These are phyloP conservation scores for Lactarius vividus DNA, from an alignment of 768 basidiomycete genomes.

Conservation along the genomic window DNA sequence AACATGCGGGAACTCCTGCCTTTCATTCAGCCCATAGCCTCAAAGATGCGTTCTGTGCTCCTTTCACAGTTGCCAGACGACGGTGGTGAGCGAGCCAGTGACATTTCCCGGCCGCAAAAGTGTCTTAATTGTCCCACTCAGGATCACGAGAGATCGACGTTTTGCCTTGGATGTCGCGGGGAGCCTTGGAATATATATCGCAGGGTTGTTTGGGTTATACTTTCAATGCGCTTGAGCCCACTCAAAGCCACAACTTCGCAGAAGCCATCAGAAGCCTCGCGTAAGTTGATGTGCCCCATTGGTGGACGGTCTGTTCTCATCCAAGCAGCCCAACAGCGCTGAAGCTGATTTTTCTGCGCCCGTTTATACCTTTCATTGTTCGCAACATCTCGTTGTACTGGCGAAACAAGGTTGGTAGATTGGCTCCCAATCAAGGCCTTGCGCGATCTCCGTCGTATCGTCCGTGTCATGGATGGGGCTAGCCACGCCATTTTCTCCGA, in stretches of 20 bases:
- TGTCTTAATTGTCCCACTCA: constrained; percentile 10
- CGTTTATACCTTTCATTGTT: constrained; percentile 32
- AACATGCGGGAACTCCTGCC: constrained; percentile 29
- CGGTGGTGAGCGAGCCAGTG: constrained; percentile 12
- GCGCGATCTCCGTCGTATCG: constrained; percentile 32
- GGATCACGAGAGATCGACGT: constrained; percentile 36
- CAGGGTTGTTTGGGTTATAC: constrained; percentile 37
- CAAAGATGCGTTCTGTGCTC: constrained; percentile 30
- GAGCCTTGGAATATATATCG: constrained; percentile 39
- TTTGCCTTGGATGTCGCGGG: constrained; percentile 36
- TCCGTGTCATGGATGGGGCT: constrained; percentile 34
- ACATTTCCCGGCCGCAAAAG: background rate
- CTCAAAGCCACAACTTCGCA: constrained; percentile 33
- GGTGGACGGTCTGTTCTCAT: background rate
- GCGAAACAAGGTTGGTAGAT: constrained; percentile 35
- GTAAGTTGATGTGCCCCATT: constrained; percentile 29
- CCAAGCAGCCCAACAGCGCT: background rate
- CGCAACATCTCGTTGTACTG: constrained; percentile 31
- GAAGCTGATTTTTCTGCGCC: background rate
- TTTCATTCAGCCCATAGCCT: constrained; percentile 36
- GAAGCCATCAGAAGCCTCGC: constrained; percentile 34
- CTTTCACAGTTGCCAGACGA: constrained; percentile 30
- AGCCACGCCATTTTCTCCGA: constrained; percentile 32
- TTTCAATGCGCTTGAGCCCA: constrained; percentile 33
- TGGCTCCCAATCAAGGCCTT: constrained; percentile 35